These are phyloP conservation scores for Amanita muscaria DNA, from an alignment of 768 basidiomycete species.

Conservation along the genomic window DNA sequence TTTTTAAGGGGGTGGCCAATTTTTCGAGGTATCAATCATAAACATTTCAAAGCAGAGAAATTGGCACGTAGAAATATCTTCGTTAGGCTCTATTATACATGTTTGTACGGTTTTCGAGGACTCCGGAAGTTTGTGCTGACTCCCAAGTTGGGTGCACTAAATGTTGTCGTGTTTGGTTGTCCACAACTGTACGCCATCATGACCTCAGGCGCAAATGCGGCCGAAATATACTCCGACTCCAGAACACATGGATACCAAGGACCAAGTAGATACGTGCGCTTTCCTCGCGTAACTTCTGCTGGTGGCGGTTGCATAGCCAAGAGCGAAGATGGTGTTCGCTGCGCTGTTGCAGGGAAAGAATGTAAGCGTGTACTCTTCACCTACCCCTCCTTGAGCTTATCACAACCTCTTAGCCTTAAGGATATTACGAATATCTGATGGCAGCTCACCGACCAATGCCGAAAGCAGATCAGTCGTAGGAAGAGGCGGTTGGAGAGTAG, in stretches of 20 bases:
- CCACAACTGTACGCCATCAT: too few relatives aligned
- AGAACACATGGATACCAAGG: conserved; percentile 33
- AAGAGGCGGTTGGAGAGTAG: conserved; percentile 57
- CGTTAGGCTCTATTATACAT: too few relatives aligned
- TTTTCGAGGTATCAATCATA: too few relatives aligned
- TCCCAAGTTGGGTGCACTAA: too few relatives aligned
- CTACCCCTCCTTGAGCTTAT: neutral
- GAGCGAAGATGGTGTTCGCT: conserved; percentile 56
- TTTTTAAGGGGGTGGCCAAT: too few relatives aligned
- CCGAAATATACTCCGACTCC: conserved; percentile 33
- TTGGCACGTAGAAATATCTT: too few relatives aligned
- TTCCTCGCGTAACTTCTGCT: conserved; percentile 47
- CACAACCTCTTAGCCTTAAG: conserved; percentile 37
- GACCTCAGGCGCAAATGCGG: too few relatives aligned
- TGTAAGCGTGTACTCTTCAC: conserved; percentile 32
- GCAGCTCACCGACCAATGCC: conserved; percentile 23
- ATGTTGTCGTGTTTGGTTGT: too few relatives aligned
- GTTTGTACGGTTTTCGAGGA: too few relatives aligned
- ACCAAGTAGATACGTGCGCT: conserved; percentile 43
- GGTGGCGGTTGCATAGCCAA: conserved; percentile 64
- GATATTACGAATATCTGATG: conserved; percentile 47
- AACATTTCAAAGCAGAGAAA: too few relatives aligned
- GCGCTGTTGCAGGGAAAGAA: conserved; percentile 74
- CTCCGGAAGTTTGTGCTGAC: too few relatives aligned
- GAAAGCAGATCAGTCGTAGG: conserved; percentile 50